Conservation (phyloP, 257 asterid genomes). For the Plantago elongata region DNA sequence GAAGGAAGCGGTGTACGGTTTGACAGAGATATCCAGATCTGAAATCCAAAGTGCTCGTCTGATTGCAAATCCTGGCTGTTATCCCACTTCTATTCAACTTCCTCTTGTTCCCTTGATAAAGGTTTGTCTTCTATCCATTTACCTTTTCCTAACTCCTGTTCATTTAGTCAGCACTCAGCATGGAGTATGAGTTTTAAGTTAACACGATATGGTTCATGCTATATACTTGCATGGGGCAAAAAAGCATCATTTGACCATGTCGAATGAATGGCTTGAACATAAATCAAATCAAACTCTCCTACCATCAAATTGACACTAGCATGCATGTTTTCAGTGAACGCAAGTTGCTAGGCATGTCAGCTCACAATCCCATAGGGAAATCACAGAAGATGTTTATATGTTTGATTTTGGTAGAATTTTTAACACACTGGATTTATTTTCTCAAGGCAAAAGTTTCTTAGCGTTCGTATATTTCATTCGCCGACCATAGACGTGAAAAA, state of each 20-base stretch:
- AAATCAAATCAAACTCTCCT: not conserved
- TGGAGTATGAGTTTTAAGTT: not conserved
- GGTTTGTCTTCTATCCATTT: constrained; percentile 34
- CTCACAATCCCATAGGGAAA: too few relatives aligned
- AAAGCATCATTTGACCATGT: not conserved
- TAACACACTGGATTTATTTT: too few relatives aligned
- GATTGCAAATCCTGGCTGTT: constrained; percentile 97
- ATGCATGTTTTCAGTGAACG: too few relatives aligned
- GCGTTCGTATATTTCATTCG: too few relatives aligned
- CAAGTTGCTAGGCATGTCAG: too few relatives aligned
- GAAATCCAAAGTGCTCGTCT: constrained; percentile 69
- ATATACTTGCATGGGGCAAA: not conserved
- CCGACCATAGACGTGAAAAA: too few relatives aligned
- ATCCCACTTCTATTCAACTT: constrained; percentile 88
- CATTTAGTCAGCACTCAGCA: not conserved
- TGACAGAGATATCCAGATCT: constrained; percentile 72
- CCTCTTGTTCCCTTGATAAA: constrained; percentile 85
- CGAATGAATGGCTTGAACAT: not conserved
- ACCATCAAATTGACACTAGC: not conserved
- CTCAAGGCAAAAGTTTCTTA: too few relatives aligned
- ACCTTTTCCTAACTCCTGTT: not conserved
- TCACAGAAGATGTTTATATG: too few relatives aligned
- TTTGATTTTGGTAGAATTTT: too few relatives aligned
- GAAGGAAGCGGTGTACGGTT: constrained; percentile 91
- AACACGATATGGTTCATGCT: not conserved